These are phyloP conservation scores for Exophiala oligosperma DNA, from an alignment of 2,329 filamentous ascomycete species.

Conservation along the genomic window DNA sequence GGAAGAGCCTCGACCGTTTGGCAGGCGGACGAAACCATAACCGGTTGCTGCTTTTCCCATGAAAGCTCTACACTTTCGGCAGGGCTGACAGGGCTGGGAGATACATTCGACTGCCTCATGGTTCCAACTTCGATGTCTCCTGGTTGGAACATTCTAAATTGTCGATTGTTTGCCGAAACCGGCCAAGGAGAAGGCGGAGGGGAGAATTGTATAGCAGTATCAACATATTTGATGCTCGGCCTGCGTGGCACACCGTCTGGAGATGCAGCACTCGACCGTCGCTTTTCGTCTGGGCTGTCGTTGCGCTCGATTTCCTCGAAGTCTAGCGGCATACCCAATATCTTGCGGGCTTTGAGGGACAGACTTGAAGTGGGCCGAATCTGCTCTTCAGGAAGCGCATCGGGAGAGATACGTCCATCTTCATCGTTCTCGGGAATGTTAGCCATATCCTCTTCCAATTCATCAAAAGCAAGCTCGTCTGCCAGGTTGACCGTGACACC, in stretches of 20 bases:
- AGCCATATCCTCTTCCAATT: slow-evolving; percentile 63
- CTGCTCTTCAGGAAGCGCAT: slow-evolving; percentile 44
- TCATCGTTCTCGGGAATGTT: slow-evolving; percentile 66
- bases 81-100: slow-evolving; percentile 19
- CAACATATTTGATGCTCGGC: slow-evolving; percentile 59
- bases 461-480: slow-evolving; percentile 85
- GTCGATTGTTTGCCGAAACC: slow-evolving; percentile 40
- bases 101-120: slow-evolving; percentile 14
- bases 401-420: slow-evolving; percentile 59
- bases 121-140: slow-evolving; percentile 19
- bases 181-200: slow-evolving; percentile 73
- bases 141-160: slow-evolving; percentile 49
- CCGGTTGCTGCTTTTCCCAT: slow-evolving; percentile 29
- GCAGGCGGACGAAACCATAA: slow-evolving; percentile 44
- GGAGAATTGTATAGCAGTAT: slow-evolving; percentile 79
- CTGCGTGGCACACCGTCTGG: slow-evolving; percentile 5
- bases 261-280: background rate
- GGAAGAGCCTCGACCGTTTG: slow-evolving; percentile 44
- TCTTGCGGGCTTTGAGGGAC: slow-evolving; percentile 46
- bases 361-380: slow-evolving; percentile 40
- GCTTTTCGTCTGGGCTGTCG: slow-evolving; percentile 29
- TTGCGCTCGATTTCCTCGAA: slow-evolving; percentile 36
- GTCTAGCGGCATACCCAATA: slow-evolving; percentile 43
- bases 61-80: slow-evolving; percentile 18
- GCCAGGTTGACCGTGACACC: slow-evolving; percentile 70